These are phyloP conservation scores for Sphaerobolus stellatus DNA, from an alignment of 1,284 basidiomycete species.

Conservation along the genomic window DNA sequence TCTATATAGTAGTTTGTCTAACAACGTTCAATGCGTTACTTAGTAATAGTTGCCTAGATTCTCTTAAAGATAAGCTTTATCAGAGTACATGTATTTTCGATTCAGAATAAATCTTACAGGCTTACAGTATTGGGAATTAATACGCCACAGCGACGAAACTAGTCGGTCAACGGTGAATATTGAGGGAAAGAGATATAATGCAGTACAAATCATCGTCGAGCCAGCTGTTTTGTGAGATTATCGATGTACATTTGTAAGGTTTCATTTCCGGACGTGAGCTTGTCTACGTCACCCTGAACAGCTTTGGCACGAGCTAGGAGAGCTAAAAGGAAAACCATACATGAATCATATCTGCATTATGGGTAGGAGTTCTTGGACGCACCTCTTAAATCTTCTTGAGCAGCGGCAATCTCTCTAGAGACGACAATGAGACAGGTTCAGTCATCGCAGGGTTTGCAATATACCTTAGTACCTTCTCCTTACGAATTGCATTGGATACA, in stretches of 20 bases:
- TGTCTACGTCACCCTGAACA: constrained; percentile 74
- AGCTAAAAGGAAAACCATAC: constrained; percentile 40
- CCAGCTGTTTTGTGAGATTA: constrained; percentile 82
- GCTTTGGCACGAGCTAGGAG: constrained; percentile 64
- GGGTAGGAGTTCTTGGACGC: constrained; percentile 23
- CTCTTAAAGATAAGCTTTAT: too few relatives aligned
- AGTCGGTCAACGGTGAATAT: too few relatives aligned
- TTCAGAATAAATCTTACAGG: too few relatives aligned
- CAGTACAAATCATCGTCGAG: constrained; percentile 24
- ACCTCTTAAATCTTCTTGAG: constrained; percentile 75
- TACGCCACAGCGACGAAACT: too few relatives aligned
- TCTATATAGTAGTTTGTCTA: too few relatives aligned
- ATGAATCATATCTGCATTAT: background rate
- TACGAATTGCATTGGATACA: constrained; percentile 69
- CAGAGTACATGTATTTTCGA: too few relatives aligned
- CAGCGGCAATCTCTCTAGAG: constrained; percentile 67
- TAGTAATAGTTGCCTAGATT: too few relatives aligned
- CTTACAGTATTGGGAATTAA: too few relatives aligned
- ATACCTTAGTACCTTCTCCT: constrained; percentile 66
- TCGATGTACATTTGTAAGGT: constrained; percentile 87
- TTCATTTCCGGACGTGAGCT: constrained; percentile 73
- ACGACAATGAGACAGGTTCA: background rate
- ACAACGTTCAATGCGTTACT: too few relatives aligned
- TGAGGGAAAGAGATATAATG: too few relatives aligned
- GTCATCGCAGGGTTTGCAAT: constrained; percentile 26